These are phyloP conservation scores for Cladophialophora immunda DNA, from an alignment of 2,329 filamentous ascomycete genomes.

Conservation along the genomic window DNA sequence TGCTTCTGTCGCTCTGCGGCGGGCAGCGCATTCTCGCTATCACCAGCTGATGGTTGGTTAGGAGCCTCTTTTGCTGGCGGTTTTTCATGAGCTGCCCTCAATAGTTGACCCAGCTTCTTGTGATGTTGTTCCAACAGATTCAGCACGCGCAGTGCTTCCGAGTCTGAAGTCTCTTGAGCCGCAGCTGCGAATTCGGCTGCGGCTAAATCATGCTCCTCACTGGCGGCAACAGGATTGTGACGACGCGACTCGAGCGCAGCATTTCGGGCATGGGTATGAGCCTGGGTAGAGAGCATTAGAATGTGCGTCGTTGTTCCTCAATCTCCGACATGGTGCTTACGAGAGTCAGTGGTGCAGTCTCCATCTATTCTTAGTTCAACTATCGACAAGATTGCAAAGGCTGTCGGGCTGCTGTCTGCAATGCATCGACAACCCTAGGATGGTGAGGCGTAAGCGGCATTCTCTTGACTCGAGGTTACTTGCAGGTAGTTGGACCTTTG, in stretches of 20 bases:
- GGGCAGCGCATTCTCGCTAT: conserved; percentile 7
- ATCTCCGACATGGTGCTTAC: conserved; percentile 51
- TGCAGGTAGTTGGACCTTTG: background rate
- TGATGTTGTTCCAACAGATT: conserved; percentile 89
- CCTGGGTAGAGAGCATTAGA: conserved; percentile 59
- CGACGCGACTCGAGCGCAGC: conserved; percentile 76
- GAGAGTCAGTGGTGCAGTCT: conserved; percentile 72
- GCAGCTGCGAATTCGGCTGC: conserved; percentile 89
- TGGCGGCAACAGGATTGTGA: conserved; percentile 78
- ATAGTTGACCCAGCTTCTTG: conserved; percentile 79
- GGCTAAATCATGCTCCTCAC: conserved; percentile 86
- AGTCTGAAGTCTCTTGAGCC: conserved; percentile 73
- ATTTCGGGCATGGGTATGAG: conserved; percentile 87
- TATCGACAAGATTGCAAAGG: background rate
- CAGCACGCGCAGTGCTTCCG: conserved; percentile 82
- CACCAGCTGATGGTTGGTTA: background rate
- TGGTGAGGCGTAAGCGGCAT: background rate
- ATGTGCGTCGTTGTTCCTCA: conserved; percentile 16
- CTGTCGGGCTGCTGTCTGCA: background rate
- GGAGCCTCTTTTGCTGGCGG: conserved; percentile 43
- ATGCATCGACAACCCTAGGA: background rate
- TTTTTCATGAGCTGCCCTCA: conserved; percentile 72
- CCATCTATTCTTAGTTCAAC: conserved; percentile 61
- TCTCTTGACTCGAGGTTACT: background rate
- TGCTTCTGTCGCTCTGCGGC: conserved; percentile 21